Conservation (phyloP, 139 green algal species). For the Microglena sp. region DNA sequence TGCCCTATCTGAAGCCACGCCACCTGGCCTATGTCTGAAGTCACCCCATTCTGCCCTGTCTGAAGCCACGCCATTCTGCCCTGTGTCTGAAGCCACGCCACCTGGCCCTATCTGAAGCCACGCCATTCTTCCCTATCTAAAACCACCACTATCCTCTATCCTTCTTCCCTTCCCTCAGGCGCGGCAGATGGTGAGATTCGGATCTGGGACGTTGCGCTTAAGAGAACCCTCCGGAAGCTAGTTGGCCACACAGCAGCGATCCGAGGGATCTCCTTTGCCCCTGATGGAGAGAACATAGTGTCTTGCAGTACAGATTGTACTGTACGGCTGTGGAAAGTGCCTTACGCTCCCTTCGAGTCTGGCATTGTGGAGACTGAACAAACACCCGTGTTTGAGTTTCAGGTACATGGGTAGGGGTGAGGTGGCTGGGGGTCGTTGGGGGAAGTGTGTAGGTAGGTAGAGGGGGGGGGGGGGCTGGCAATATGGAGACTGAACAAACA, state of each 20-base stretch:
- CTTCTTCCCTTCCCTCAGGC: no score
- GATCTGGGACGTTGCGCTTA: slow-evolving; percentile 81
- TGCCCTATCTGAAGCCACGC: no score
- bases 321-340: slow-evolving; percentile 80
- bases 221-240: slow-evolving; percentile 59
- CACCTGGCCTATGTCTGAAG: no score
- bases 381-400: slow-evolving; percentile 62
- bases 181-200: slow-evolving; percentile 55
- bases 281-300: slow-evolving; percentile 64
- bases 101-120: no score
- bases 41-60: no score
- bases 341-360: slow-evolving; percentile 62
- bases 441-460: background rate
- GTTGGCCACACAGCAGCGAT: slow-evolving; percentile 68
- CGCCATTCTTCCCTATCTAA: no score
- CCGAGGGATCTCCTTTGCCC: slow-evolving; percentile 65
- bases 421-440: slow-evolving; percentile 17
- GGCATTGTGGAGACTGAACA: slow-evolving; percentile 48
- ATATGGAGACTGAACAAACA: slow-evolving; percentile 38
- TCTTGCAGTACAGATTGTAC: slow-evolving; percentile 79
- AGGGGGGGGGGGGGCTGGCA: slow-evolving; percentile 51
- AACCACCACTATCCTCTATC: no score
- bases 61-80: no score
- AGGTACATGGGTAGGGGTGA: slow-evolving; percentile 12
- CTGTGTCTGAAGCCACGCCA: no score